Evolutionary conservation across 1,139 yeast species (phyloP), one percentile per base, ranked within the genome.

Genomic region (Suhomyces yuchorum): DNA sequence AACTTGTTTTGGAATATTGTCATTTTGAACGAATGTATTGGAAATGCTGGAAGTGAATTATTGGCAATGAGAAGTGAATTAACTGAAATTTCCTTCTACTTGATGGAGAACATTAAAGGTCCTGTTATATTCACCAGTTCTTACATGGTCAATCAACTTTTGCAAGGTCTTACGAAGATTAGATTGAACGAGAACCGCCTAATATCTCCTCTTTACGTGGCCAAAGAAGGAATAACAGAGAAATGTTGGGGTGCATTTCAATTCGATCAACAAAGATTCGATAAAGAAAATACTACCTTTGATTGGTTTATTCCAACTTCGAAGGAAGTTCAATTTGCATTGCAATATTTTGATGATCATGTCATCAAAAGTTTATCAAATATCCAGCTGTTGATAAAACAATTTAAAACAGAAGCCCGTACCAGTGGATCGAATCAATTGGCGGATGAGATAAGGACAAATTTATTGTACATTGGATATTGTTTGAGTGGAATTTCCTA

Each of bases 231-330:
- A 1, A 60, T 77, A n/a, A 68, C 69, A 30, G 82, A 77, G 43
- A 71, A 71, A 17, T 78, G 84, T 54, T 87, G 95, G 95, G 95
- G 93, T 42, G 90, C 83, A 0, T 77, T 80, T 51, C 90, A 84
- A 58, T 81, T 83, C 55, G 68, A 67, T 39, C 73, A 75, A 23
- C 58, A 66, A 1, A 63, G 78, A 26, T 73, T 75, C 45, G 51
- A 62, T 8, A 54, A 61, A 11, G 77, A 78, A 11, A 76, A 80
- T 44, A 64, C 85, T 34, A 60, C 73, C 0, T 84, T 90, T 56
- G 70, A 76, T 1, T 93, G 99, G 99, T 90, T 84, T 59, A 64
- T 77, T 0, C 97, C 98, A 0, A 59, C 72, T 0, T 67, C 68
- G 3, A 68, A 62, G 3, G 92, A 86, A 47, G 71, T 90, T 1